Percentiles rank a stretch among this genome's conserved stretches.
These are phyloP conservation scores for Millerozyma acaciae DNA, from an alignment of 805 yeast genomes.

Conservation along the genomic window DNA sequence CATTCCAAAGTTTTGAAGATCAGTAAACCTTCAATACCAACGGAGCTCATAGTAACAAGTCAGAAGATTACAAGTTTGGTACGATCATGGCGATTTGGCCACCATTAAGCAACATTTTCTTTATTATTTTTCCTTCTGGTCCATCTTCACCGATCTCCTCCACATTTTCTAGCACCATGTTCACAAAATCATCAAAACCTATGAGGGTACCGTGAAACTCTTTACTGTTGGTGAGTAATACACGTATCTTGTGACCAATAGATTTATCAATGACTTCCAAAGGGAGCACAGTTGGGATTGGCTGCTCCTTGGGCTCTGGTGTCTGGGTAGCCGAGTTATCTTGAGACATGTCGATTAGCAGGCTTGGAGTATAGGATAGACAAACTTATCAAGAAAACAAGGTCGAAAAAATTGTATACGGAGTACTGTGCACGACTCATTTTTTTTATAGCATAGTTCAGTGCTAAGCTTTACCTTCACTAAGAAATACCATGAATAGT, in stretches of 20 bases:
- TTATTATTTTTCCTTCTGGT: slow-evolving; percentile 39
- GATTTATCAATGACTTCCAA: slow-evolving; percentile 85
- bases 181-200: slow-evolving; percentile 95
- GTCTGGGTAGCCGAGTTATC: slow-evolving; percentile 6
- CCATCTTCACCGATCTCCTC: slow-evolving; percentile 52
- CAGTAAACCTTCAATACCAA: too few species aligned
- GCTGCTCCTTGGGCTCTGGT: slow-evolving; percentile 2
- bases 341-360: too few species aligned
- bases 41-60: too few species aligned
- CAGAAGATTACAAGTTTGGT: slow-evolving; percentile 13
- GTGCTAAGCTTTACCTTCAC: too few species aligned
- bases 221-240: slow-evolving; percentile 56
- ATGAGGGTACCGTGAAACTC: slow-evolving; percentile 86
- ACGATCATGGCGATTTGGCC: slow-evolving; percentile 65
- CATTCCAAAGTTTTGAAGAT: too few species aligned
- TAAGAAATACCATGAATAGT: too few species aligned
- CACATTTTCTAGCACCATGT: slow-evolving; percentile 82
- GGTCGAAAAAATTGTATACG: not conserved
- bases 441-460: too few species aligned
- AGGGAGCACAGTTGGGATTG: slow-evolving; percentile 46
- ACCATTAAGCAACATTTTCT: slow-evolving; percentile 67
- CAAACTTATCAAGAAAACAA: not conserved
- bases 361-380: not conserved
- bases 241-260: slow-evolving; percentile 75
- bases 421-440: slow-evolving; percentile 1